Evolutionary conservation across 202 grass and related monocot species (phyloP).

Genomic region (Bolboschoenoplectus hybrid): DNA sequence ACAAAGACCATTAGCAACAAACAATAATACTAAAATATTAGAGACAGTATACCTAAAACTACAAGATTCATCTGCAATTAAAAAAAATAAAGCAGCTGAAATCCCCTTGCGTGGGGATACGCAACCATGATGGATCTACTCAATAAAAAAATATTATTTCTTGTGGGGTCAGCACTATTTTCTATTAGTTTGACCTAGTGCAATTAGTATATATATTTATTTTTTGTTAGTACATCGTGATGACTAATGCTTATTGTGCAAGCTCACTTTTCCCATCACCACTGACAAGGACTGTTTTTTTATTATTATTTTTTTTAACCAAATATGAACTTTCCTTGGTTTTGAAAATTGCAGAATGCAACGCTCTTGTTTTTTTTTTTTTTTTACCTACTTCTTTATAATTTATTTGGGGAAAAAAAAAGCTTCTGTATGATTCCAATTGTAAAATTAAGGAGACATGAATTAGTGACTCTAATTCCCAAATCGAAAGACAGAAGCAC

Average conservation of each 20-base stretch:
- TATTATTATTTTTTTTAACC: neutral
- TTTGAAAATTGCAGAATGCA: neutral
- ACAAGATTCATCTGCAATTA: neutral
- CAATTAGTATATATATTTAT: neutral
- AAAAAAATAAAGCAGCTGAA: neutral
- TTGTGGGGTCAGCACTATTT: constrained; percentile 19
- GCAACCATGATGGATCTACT: neutral
- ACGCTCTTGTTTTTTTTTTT: too few species aligned
- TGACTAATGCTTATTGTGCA: neutral
- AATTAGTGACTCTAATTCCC: too few species aligned
- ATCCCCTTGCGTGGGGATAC: neutral
- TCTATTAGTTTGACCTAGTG: constrained; percentile 14
- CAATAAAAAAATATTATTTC: neutral
- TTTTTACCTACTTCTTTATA: too few species aligned
- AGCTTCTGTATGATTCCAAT: too few species aligned
- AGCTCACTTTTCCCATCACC: neutral
- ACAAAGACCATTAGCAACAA: neutral
- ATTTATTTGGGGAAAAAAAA: too few species aligned
- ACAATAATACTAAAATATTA: neutral
- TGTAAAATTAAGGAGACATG: too few species aligned
- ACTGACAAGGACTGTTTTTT: neutral
- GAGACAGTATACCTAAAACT: neutral
- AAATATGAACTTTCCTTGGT: neutral
- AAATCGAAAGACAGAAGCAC: too few species aligned
- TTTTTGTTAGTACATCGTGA: neutral